phyloP scores from a whole-genome alignment of 2,329 filamentous ascomycete genomes.

The Aspergillus luchuensis region DNA sequence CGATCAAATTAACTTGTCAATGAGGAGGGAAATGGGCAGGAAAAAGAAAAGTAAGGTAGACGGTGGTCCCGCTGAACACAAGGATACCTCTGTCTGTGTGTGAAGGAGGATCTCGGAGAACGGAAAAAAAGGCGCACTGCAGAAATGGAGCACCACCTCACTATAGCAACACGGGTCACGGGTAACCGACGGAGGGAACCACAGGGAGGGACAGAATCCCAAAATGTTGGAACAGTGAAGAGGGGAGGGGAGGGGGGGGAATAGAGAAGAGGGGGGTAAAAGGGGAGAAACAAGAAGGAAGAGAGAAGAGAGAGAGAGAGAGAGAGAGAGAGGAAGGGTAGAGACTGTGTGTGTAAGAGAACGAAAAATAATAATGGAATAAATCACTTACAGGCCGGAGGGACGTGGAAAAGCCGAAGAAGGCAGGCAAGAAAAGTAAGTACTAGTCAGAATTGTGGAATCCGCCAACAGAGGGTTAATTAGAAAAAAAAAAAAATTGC shows the following conservation, averaged over 20 bases:
- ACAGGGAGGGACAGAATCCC: slow-evolving; percentile 25
- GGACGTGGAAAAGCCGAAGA: slow-evolving; percentile 23
- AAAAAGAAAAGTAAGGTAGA: slow-evolving; percentile 20
- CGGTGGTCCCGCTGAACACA: slow-evolving; percentile 19
- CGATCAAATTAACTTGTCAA: slow-evolving; percentile 26
- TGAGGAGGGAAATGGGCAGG: slow-evolving; percentile 7
- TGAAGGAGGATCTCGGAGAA: slow-evolving; percentile 21
- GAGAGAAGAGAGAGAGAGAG: slow-evolving; percentile 21
- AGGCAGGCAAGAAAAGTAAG: slow-evolving; percentile 20
- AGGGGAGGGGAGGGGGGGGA: slow-evolving; percentile 19
- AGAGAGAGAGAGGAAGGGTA: slow-evolving; percentile 18
- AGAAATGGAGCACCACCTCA: slow-evolving; percentile 24
- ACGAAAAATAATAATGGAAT: slow-evolving; percentile 21
- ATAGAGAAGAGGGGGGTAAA: slow-evolving; percentile 24
- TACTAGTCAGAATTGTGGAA: slow-evolving; percentile 22
- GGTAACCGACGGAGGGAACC: slow-evolving; percentile 20
- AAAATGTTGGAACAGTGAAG: slow-evolving; percentile 24
- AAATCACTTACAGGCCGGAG: slow-evolving; percentile 17
- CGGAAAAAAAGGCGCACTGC: slow-evolving; percentile 24
- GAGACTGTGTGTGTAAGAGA: slow-evolving; percentile 18
- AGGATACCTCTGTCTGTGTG: slow-evolving; percentile 16
- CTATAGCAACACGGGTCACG: slow-evolving; percentile 26
- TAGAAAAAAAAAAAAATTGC: slow-evolving; percentile 20
- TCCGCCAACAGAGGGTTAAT: slow-evolving; percentile 11
- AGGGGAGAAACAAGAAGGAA: slow-evolving; percentile 18